Evolutionary conservation across 148 eudicot species (phyloP).

Genomic region (Rhododendron kiyosumense): DNA sequence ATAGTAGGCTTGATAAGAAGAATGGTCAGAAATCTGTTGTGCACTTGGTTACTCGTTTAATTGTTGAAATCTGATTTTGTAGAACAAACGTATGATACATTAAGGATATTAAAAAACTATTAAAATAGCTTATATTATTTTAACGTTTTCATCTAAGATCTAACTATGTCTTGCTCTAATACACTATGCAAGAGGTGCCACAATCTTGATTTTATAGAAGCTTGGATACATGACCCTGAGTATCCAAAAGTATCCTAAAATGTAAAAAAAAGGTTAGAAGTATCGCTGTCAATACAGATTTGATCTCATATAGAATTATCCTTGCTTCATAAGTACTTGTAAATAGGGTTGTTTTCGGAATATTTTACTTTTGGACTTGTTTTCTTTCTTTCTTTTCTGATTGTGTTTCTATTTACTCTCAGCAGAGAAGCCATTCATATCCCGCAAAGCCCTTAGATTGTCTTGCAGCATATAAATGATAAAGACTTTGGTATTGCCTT

Average conservation of each 20-base stretch:
- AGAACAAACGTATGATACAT: too few relatives aligned
- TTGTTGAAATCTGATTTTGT: too few relatives aligned
- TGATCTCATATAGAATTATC: too few relatives aligned
- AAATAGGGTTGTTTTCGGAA: not conserved
- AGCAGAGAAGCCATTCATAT: slow-evolving; percentile 3
- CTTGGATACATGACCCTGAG: not conserved
- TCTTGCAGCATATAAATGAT: slow-evolving; percentile 5
- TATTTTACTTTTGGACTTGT: not conserved
- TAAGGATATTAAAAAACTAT: too few relatives aligned
- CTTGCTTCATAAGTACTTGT: not conserved
- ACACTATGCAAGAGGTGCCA: not conserved
- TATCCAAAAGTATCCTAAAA: not conserved
- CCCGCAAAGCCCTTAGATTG: not conserved
- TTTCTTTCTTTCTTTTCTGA: not conserved
- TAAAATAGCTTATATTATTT: not conserved
- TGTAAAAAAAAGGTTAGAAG: too few relatives aligned
- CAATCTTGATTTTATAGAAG: not conserved
- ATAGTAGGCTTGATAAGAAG: too few relatives aligned
- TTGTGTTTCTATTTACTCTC: not conserved
- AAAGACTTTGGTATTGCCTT: slow-evolving; percentile 13
- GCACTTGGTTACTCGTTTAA: too few relatives aligned
- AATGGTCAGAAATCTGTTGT: too few relatives aligned
- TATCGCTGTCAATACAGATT: not conserved
- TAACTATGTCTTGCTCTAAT: not conserved
- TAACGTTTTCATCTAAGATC: not conserved